Evolutionary conservation across 176 grass and related monocot genomes (phyloP).

Genomic region (Musa itinerans): DNA sequence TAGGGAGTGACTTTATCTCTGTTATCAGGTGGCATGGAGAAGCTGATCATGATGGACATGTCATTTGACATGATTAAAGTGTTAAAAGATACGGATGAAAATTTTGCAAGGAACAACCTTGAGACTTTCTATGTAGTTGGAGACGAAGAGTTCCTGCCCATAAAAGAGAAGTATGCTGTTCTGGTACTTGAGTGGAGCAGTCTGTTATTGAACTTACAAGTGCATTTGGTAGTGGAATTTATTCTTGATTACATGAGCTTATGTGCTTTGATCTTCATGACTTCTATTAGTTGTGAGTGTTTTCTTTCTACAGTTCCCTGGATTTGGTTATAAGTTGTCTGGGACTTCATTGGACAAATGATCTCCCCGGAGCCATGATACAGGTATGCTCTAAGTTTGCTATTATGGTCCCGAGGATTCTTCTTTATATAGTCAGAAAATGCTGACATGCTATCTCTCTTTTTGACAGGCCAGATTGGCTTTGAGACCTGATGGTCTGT

Average conservation of each 20-base stretch:
- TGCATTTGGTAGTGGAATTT: neutral
- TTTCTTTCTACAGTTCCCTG: constrained; percentile 52
- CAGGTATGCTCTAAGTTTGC: constrained; percentile 36
- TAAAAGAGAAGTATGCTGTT: constrained; percentile 66
- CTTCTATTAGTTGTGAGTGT: neutral
- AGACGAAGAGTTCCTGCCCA: constrained; percentile 83
- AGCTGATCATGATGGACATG: constrained; percentile 96
- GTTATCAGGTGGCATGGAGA: constrained; percentile 71
- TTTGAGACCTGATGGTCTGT: constrained; percentile 82
- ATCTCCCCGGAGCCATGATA: constrained; percentile 96
- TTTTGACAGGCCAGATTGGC: constrained; percentile 68
- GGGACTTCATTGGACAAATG: constrained; percentile 98
- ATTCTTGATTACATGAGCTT: neutral
- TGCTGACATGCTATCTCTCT: constrained; percentile 20
- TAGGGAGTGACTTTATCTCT: neutral
- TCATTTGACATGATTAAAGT: constrained; percentile 71
- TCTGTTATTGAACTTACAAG: neutral
- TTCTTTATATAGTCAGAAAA: neutral
- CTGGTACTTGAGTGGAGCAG: neutral
- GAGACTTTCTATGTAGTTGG: constrained; percentile 57
- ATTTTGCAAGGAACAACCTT: constrained; percentile 13
- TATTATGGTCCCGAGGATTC: neutral
- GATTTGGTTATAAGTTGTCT: constrained; percentile 88
- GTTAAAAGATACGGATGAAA: constrained; percentile 46
- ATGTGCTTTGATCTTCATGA: neutral